These are phyloP conservation scores for Coemansia sp. DNA, from an alignment of 192 early-diverging fungal species.

Conservation along the genomic window DNA sequence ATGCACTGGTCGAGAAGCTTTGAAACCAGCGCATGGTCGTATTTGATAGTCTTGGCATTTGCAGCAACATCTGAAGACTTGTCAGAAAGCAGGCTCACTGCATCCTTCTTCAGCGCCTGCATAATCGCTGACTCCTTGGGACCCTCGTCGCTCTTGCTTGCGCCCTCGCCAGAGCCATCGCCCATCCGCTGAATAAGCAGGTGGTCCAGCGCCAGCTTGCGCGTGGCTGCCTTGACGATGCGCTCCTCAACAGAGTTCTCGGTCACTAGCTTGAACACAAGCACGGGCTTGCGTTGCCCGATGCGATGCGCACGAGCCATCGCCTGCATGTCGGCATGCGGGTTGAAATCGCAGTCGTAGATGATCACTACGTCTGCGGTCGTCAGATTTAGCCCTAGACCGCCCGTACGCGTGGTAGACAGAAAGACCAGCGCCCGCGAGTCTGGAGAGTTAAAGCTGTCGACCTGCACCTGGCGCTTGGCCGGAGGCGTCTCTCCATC, in stretches of 20 bases:
- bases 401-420: constrained; percentile 89
- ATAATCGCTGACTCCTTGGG: constrained; percentile 13
- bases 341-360: constrained; percentile 90
- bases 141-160: constrained; percentile 10
- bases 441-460: constrained; percentile 87
- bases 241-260: constrained; percentile 96
- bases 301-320: constrained; percentile 97
- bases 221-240: constrained; percentile 88
- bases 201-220: constrained; percentile 97
- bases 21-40: constrained; percentile 8
- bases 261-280: constrained; percentile 91
- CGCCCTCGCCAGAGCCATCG: constrained; percentile 11
- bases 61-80: constrained; percentile 41
- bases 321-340: constrained; percentile 92
- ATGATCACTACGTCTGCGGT: constrained; percentile 96
- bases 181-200: constrained; percentile 87
- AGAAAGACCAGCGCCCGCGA: constrained; percentile 88
- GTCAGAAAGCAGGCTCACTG: constrained; percentile 66
- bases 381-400: constrained; percentile 90
- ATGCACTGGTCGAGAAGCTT: constrained; percentile 35
- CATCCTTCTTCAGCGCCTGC: constrained; percentile 84
- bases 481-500: constrained; percentile 82
- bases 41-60: constrained; percentile 20
- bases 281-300: constrained; percentile 92
- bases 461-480: constrained; percentile 79